phyloP scores from a whole-genome alignment of 2,329 filamentous ascomycete genomes.

The Ophiostoma fasciatum region DNA sequence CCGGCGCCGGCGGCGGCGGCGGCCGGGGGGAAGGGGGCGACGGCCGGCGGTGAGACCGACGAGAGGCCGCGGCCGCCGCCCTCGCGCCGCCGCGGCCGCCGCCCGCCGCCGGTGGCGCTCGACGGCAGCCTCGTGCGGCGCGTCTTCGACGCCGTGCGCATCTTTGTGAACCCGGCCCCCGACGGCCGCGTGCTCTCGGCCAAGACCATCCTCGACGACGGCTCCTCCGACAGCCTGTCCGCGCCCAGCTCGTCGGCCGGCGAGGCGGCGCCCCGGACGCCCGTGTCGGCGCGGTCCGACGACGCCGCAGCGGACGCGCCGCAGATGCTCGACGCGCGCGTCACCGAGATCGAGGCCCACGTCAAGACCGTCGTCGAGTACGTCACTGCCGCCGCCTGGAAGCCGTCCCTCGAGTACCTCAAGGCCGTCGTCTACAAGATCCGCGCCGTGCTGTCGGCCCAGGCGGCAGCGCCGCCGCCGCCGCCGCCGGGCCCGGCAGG shows the following conservation, averaged over 20 bases:
- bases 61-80: no score
- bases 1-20: conserved; percentile 11
- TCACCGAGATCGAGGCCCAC: conserved; percentile 35
- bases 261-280: conserved; percentile 12
- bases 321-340: conserved; percentile 20
- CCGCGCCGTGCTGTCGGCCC: conserved; percentile 27
- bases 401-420: conserved; percentile 42
- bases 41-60: no score
- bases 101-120: conserved; percentile 25
- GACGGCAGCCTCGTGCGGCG: conserved; percentile 37
- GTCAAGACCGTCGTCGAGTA: conserved; percentile 47
- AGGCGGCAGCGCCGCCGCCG: conserved; percentile 23
- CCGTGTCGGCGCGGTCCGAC: conserved; percentile 17
- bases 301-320: conserved; percentile 20
- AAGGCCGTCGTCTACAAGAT: conserved; percentile 36
- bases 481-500: no score
- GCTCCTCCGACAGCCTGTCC: neutral
- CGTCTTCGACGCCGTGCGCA: conserved; percentile 39
- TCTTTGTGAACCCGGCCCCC: conserved; percentile 42
- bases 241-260: neutral
- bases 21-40: conserved; percentile 5
- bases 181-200: conserved; percentile 42
- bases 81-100: conserved; percentile 11
- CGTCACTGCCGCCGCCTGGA: conserved; percentile 50
- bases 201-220: conserved; percentile 40